Conservation (phyloP, 2,329 filamentous ascomycete species). For the Claviceps pazoutovae region DNA sequence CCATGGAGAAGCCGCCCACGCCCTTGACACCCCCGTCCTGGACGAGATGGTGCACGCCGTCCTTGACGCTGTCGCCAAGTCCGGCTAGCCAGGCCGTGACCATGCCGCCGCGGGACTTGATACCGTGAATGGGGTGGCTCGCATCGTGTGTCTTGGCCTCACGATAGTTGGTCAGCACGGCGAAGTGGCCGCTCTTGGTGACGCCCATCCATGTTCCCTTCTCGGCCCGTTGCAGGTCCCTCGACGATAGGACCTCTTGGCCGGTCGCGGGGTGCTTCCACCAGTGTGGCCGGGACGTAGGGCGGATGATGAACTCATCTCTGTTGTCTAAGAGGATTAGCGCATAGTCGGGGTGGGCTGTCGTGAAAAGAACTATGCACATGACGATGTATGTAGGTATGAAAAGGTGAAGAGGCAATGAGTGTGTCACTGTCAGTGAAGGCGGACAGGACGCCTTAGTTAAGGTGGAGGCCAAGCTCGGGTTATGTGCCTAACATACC, state of each 20-base stretch:
- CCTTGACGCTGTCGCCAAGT: conserved; percentile 28
- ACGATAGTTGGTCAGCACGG: conserved; percentile 53
- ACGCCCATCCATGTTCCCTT: conserved; percentile 55
- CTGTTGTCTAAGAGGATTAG: conserved; percentile 67
- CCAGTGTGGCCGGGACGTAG: conserved; percentile 51
- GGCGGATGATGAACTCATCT: conserved; percentile 56
- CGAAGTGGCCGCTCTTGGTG: conserved; percentile 43
- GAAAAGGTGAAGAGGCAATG: background rate
- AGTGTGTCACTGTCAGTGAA: background rate
- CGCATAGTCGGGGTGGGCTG: conserved; percentile 60
- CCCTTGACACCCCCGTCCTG: conserved; percentile 39
- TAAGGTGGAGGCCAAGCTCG: too few relatives aligned
- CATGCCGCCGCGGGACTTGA: conserved; percentile 47
- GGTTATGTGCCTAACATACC: too few relatives aligned
- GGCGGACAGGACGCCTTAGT: too few relatives aligned
- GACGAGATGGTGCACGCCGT: conserved; percentile 39
- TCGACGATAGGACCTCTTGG: conserved; percentile 39
- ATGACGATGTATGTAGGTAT: conserved; percentile 26
- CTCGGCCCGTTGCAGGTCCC: conserved; percentile 47
- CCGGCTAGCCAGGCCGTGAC: conserved; percentile 48
- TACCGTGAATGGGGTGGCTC: conserved; percentile 37
- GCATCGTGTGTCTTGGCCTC: conserved; percentile 37
- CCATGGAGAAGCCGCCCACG: conserved; percentile 52
- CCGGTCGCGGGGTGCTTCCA: conserved; percentile 36
- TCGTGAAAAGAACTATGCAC: conserved; percentile 68